Percentiles rank a stretch among this genome's conserved stretches.
These are phyloP conservation scores for Kluyveromyces nonfermentans DNA, from an alignment of 805 yeast genomes.

Conservation along the genomic window DNA sequence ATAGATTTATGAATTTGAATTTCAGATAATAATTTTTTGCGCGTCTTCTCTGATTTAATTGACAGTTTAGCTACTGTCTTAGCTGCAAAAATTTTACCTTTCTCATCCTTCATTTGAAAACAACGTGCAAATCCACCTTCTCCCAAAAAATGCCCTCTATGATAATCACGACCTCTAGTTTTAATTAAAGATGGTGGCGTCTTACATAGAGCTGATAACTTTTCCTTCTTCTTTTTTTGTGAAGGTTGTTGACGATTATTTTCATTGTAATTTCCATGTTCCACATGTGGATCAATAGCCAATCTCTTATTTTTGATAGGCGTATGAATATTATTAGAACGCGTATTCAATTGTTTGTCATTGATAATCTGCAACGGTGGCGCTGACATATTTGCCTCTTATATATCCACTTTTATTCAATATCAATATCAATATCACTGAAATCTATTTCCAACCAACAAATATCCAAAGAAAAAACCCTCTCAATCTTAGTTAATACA, in stretches of 20 bases:
- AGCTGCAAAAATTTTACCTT: slow-evolving; percentile 86
- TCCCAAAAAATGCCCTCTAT: slow-evolving; percentile 83
- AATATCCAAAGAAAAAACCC: background rate
- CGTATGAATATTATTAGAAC: slow-evolving; percentile 22
- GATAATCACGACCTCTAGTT: slow-evolving; percentile 83
- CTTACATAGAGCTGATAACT: slow-evolving; percentile 81
- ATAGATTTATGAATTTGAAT: slow-evolving; percentile 90
- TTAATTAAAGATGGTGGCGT: slow-evolving; percentile 94
- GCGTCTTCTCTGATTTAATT: slow-evolving; percentile 81
- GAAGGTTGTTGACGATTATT: slow-evolving; percentile 23
- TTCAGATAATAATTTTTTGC: slow-evolving; percentile 74
- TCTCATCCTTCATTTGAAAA: slow-evolving; percentile 88
- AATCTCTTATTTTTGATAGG: slow-evolving; percentile 19
- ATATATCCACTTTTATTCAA: background rate
- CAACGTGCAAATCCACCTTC: slow-evolving; percentile 99
- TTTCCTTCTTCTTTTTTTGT: slow-evolving; percentile 71
- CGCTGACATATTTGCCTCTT: slow-evolving; percentile 18
- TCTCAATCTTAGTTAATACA: background rate
- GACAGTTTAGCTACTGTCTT: slow-evolving; percentile 97
- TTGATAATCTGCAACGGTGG: slow-evolving; percentile 29
- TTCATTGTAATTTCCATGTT: slow-evolving; percentile 12
- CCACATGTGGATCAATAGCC: slow-evolving; percentile 10
- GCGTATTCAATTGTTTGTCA: slow-evolving; percentile 28
- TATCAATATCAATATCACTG: background rate
- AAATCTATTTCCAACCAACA: background rate